Evolutionary conservation across 176 grass and related monocot species (phyloP), one percentile per base, ranked within the genome.

Genomic region (bread wheat (Triticum aestivum)): DNA sequence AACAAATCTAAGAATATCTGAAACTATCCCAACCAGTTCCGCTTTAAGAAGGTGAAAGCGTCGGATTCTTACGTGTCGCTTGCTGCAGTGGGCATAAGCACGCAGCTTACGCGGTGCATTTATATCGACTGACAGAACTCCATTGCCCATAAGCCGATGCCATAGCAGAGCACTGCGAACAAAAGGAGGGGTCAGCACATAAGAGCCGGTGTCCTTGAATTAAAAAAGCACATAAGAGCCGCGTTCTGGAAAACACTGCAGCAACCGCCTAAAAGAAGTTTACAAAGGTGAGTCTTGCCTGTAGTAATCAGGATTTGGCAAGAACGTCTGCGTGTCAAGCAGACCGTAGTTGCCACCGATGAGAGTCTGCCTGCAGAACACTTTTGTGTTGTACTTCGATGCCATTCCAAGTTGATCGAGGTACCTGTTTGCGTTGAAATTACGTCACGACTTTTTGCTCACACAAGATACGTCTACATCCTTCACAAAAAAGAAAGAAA

Each of bases 281-380:
- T 8, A 82, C 35, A 69, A 24, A 24, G 83, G 33, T 71, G 13
- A 73, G 69, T 0, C 86, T 89, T 91, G 42, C 94, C 91, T 93
- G 79, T 93, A 96, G 73, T 93, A 96, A 87, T 96, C 94, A 83
- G 91, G 91, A 86, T 96, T 89, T 80, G 93, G 93, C 30, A 92
- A 29, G 79, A 93, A 93, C 2, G 93, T 95, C 79, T 90, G 1
- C 34, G 80, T 84, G 79, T 95, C 91, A 49, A 95, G 93, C 9
- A 95, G 86, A 68, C 93, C 88, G 45, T 95, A 95, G 81, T 95
- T 79, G 58, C 91, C 93, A 78, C 93, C 93, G 0, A 93, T 95
- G 29, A 95, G 90, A 86, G 93, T 93, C 75, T 95, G 91, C 65
- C 91, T 89, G 75, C 93, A 96, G 63, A 91, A 96, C n/a, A 87